Evolutionary conservation across 2,329 filamentous ascomycete genomes (phyloP).

Genomic region (Aspergillus tamarii): DNA sequence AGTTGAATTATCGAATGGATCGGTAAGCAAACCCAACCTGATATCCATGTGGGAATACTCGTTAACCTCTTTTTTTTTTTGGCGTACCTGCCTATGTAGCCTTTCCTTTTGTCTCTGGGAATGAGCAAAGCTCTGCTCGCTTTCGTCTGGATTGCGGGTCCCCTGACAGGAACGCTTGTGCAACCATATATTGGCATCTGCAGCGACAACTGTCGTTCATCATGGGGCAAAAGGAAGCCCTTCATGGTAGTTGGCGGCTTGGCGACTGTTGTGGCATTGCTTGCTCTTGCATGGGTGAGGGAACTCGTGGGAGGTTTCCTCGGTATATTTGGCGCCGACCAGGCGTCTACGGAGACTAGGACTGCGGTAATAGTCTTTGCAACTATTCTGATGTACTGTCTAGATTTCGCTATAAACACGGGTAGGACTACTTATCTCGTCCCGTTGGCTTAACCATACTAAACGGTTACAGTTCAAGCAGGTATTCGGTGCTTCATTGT

Average conservation of each 20-base stretch:
- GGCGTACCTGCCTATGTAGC: slow-evolving; percentile 39
- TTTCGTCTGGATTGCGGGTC: slow-evolving; percentile 82
- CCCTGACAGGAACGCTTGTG: slow-evolving; percentile 75
- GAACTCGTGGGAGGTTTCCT: slow-evolving; percentile 72
- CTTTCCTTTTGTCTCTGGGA: slow-evolving; percentile 77
- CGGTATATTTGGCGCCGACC: slow-evolving; percentile 69
- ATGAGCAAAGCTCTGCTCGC: slow-evolving; percentile 82
- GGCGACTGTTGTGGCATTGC: slow-evolving; percentile 68
- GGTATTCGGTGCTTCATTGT: slow-evolving; percentile 90
- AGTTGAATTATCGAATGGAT: slow-evolving; percentile 90
- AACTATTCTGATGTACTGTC: slow-evolving; percentile 82
- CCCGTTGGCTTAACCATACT: slow-evolving; percentile 1
- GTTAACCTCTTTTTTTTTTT: neutral
- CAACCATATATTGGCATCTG: slow-evolving; percentile 82
- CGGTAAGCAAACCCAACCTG: slow-evolving; percentile 50
- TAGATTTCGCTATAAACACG: slow-evolving; percentile 95
- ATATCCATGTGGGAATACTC: neutral
- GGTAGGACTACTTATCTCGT: slow-evolving; percentile 51
- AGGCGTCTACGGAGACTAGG: slow-evolving; percentile 66
- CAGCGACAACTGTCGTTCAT: slow-evolving; percentile 74
- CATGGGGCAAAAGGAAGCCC: slow-evolving; percentile 78
- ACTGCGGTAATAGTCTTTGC: slow-evolving; percentile 74
- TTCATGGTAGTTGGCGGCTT: slow-evolving; percentile 74
- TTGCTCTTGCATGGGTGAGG: slow-evolving; percentile 73
- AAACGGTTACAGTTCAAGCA: slow-evolving; percentile 69